Base-by-base conservation (phyloP, 2,329 filamentous ascomycete genomes). In the Myriosclerotinia curreyana region DNA sequence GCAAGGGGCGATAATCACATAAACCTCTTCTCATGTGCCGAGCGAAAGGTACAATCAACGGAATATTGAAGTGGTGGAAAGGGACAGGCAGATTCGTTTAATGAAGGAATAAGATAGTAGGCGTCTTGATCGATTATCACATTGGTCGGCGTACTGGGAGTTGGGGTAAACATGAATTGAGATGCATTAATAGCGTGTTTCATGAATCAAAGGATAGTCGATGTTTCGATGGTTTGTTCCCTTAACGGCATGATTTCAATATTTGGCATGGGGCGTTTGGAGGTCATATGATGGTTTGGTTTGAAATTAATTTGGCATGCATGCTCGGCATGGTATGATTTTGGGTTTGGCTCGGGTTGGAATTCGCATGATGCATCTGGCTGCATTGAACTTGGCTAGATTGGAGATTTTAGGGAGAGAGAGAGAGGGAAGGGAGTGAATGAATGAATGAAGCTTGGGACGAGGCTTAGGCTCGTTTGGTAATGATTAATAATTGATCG, bases 1-100 rank as follows among this genome's bases (percentile, higher is more conserved):
- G 91, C 92, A 5, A 83, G 91, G 51, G 91, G 92, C 64, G 93
- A 97, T 74, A 86, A 93, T 66, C 91, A 97, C 75, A 87, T 99
- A 73, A 97, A 96, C 75, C 81, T 98, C 36, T 96, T 94, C 73
- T 87, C 85, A 40, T 92, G 89, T 76, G 83, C 86, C 66, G 81
- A 82, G 61, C 52, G 61, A 34, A 63, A 50, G 34, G 34, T 28
- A 5, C 61, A 52, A 59, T 50, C 61, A n/a, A 42, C 22, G 14
- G 61, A 63, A 12, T 63, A 63, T 63, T 59, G 61, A 63, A 22
- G 7, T n/a, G 25, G 7, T 48, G 14, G 20, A 14, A 5, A 15
- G 17, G 31, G 46, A 12, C 22, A 17, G 15, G 6, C 40, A 40
- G 28, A 14, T 58, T 63, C 3, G 31, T 42, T 49, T 42, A 40